Base-by-base conservation (phyloP, 164 flowering plant genomes). In the Buxus sempervirens region DNA sequence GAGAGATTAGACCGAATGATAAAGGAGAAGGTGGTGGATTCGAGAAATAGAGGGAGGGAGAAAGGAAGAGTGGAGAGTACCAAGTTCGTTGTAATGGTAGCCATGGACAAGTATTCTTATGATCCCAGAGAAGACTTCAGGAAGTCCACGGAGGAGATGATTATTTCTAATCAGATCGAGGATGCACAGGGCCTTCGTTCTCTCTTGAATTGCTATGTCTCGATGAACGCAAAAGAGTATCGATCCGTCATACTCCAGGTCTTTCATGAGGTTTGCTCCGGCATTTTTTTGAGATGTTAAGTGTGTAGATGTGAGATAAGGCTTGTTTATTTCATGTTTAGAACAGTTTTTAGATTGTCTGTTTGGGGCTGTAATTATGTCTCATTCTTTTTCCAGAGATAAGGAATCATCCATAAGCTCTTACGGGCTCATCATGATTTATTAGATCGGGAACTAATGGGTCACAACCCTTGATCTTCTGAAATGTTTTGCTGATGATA, bases 1-100 rank as follows among this genome's bases (percentile, higher is more conserved):
- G 98, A 90, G 71, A 84, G 85, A 75, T 75, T 92, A 1, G 93
- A 86, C 25, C 92, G 87, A 62, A 83, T 92, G 90, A 88, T 88
- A 23, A 79, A 74, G 51, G 89, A 90, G 60, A 81, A 79, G 72
- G 69, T 65, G 60, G 83, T 84, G 58, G 1, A 10, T 2, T 69
- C 74, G 27, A 76, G 81, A 54, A 62, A 61, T 16, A 60, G 60
- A 28, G 51, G 51, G 51, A 65, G 72, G 58, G 36, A 83, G 76
- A 62, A 63, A 67, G 28, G 41, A 61, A 55, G 67, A n/a, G 42
- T 45, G 53, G 41, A 70, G 48, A 25, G 60, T 14, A 78, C 83
- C 4, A 85, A 77, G 75, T 84, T 86, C 36, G 71, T 87, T 19
- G 77, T 92, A 10, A 86, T 90, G 91, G 83, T 90, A 26, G 98